A percentile compares a stretch with the other conserved stretches of the same genome.
Evolutionary conservation across 1,284 basidiomycete genomes (phyloP).

Genomic region (Microbotryum violaceum): DNA sequence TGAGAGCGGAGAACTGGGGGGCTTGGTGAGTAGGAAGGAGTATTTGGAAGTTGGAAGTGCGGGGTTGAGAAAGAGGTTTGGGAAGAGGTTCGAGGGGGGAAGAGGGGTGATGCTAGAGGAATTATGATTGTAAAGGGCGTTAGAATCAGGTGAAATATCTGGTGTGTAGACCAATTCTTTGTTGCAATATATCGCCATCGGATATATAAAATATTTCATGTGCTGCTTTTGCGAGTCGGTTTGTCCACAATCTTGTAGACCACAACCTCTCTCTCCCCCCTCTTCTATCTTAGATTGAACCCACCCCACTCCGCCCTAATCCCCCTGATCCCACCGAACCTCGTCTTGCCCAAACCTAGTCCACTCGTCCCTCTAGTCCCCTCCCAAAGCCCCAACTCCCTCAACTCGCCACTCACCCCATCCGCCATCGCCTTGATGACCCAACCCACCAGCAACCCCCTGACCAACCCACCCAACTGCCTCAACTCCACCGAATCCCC

Average conservation of each 20-base stretch:
- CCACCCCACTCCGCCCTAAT: constrained; percentile 15
- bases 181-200: no score
- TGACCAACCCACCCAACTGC: constrained; percentile 2
- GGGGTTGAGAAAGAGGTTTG: constrained; percentile 61
- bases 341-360: constrained; percentile 4
- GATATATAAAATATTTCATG: no score
- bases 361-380: constrained; percentile 2
- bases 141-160: no score
- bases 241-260: no score
- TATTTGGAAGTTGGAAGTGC: constrained; percentile 71
- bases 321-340: neutral
- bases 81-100: constrained; percentile 7
- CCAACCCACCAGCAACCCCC: constrained; percentile 7
- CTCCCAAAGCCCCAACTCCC: constrained; percentile 16
- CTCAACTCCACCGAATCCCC: constrained; percentile 31
- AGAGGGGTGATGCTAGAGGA: constrained; percentile 1
- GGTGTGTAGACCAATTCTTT: no score
- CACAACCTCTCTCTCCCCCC: no score
- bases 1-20: neutral
- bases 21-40: constrained; percentile 61
- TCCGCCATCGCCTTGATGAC: constrained; percentile 13
- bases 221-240: no score
- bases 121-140: neutral
- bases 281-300: constrained; percentile 6
- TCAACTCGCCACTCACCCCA: constrained; percentile 13